Base-by-base conservation (phyloP, 108 stramenopile species). In the Skeletonema costatum region DNA sequence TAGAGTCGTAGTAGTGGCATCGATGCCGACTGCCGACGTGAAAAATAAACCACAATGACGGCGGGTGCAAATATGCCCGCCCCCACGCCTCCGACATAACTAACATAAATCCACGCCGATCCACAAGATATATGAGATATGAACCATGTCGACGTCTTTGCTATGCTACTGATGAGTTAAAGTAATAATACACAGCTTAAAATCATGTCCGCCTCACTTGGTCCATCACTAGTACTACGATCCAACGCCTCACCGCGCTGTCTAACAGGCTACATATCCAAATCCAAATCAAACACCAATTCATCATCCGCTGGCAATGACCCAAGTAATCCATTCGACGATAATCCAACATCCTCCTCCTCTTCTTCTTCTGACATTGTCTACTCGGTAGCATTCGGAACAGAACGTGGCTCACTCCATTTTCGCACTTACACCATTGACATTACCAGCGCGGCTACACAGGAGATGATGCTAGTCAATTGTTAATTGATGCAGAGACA, bases 381-480 rank as follows among this genome's bases (percentile, higher is more conserved):
- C 7, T 80, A 83, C 44, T 76, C 89, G 0, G 74, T 91, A 31
- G 81, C 90, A 16, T 87, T 88, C 61, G 94, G 94, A 1, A 91
- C 91, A 13, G 94, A 95, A 70, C 84, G 88, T 42, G 94, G 92
- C 53, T 80, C 86, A 17, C 66, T 95, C 19, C 92, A 95, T 71
- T 86, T 71, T 63, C 83, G 94, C 56, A 80, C 80, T 5, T 92
- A 90, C 71, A 73, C 85, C 4, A 35, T 79, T 25, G 63, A 36
- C 9, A n/a, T 56, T 6, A 39, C 32, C 6, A 32, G 35, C 29
- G 19, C 12, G 3, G 12, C 30, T 36, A 8, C 53, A 32, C n/a
- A 21, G 32, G 14, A 60, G 16, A 41, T 3, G 66, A 66, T 62
- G 53, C 48, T 17, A 61, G 32, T 62, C 73, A 75, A 38, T 46